Conservation (phyloP, 2,329 filamentous ascomycete species). For the Aspergillus pseudoviridinutans region DNA sequence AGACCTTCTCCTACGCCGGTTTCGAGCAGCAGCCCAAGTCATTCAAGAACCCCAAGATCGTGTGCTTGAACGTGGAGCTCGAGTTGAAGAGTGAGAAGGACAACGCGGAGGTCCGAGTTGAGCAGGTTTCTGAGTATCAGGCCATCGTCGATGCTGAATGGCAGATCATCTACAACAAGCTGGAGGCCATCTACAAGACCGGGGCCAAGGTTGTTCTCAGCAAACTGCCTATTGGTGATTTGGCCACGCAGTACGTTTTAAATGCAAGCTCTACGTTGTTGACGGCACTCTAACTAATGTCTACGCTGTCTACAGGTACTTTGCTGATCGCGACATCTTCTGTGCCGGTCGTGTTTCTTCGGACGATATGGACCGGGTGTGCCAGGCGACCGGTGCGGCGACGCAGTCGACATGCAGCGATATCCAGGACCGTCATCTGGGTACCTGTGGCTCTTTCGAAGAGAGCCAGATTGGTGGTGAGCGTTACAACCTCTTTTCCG, state of each 20-base stretch:
- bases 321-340: slow-evolving; percentile 97
- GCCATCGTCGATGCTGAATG: slow-evolving; percentile 98
- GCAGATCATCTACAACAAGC: slow-evolving; percentile 99
- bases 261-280: not conserved
- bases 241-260: slow-evolving; percentile 73
- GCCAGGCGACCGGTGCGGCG: slow-evolving; percentile 87
- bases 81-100: slow-evolving; percentile 99
- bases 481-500: slow-evolving; percentile 97
- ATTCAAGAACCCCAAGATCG: slow-evolving; percentile 91
- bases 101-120: slow-evolving; percentile 95
- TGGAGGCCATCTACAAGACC: slow-evolving; percentile 88
- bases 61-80: slow-evolving; percentile 95
- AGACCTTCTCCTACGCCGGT: slow-evolving; percentile 98
- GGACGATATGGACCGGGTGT: slow-evolving; percentile 93
- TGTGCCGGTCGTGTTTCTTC: slow-evolving; percentile 88
- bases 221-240: slow-evolving; percentile 93
- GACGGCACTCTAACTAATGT: not conserved
- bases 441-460: slow-evolving; percentile 85
- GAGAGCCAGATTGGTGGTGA: slow-evolving; percentile 97
- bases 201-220: slow-evolving; percentile 96
- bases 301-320: slow-evolving; percentile 53
- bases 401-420: slow-evolving; percentile 96
- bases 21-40: slow-evolving; percentile 99
- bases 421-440: slow-evolving; percentile 82
- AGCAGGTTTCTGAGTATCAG: slow-evolving; percentile 98